Evolutionary conservation across 1,284 basidiomycete species (phyloP).

Genomic region (Puccinia horiana): DNA sequence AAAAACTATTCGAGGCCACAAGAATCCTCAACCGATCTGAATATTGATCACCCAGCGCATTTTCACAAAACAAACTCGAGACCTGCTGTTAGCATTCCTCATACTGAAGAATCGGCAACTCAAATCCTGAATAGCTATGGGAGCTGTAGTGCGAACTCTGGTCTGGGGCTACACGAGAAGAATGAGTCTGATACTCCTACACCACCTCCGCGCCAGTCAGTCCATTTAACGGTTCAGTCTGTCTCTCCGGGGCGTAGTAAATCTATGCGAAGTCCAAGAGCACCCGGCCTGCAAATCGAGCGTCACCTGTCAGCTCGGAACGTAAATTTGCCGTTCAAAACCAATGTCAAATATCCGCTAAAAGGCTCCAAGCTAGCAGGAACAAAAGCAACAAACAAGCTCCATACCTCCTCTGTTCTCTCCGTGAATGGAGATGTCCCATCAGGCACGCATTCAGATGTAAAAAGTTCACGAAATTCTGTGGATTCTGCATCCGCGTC

Average conservation of each 20-base stretch:
- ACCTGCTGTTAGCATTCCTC: not conserved
- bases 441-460: not conserved
- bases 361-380: not conserved
- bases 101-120: not conserved
- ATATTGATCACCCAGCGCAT: not conserved
- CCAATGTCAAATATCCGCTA: slow-evolving; percentile 13
- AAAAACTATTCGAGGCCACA: not conserved
- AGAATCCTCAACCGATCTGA: not conserved
- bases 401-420: not conserved
- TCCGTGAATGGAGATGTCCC: not conserved
- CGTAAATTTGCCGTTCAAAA: slow-evolving; percentile 26
- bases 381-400: not conserved
- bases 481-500: not conserved
- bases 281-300: not conserved
- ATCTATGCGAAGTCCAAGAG: not conserved
- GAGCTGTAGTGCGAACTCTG: not conserved
- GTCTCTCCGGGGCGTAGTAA: not conserved
- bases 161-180: not conserved
- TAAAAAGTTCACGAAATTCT: not conserved
- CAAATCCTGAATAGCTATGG: not conserved
- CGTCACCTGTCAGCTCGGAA: slow-evolving; percentile 2
- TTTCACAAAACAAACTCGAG: not conserved
- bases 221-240: not conserved
- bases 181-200: not conserved
- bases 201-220: not conserved